Conservation (phyloP, 2,329 filamentous ascomycete genomes). For the Rhytidhysteron rufulum region DNA sequence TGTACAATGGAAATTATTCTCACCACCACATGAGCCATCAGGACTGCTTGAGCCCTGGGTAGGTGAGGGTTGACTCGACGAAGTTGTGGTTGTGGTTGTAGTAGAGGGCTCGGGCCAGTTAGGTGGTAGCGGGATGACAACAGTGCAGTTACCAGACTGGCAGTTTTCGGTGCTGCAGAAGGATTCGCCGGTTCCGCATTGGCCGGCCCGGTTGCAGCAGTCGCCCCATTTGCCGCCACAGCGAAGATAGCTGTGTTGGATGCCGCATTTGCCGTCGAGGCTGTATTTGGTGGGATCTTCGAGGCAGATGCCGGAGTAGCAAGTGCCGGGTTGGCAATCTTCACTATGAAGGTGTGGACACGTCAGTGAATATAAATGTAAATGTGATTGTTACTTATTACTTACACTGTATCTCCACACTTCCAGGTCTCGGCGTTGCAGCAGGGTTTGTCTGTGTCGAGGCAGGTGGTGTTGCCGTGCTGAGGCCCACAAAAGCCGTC, state of each 20-base stretch:
- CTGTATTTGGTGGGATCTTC: neutral
- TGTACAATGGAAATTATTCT: too few species aligned
- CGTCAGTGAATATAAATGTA: neutral
- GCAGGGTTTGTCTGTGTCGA: constrained; percentile 18
- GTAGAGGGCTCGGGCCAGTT: neutral
- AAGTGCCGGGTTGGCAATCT: neutral
- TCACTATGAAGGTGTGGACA: too few species aligned
- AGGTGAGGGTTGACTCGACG: too few species aligned
- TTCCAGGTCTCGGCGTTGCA: too few species aligned
- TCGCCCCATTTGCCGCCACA: neutral
- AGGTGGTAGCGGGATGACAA: neutral
- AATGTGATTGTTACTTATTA: neutral
- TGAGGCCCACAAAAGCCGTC: constrained; percentile 30
- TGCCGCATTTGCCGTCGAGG: neutral
- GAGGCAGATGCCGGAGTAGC: neutral
- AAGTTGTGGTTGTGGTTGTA: too few species aligned
- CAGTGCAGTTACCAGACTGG: neutral
- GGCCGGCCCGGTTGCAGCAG: neutral
- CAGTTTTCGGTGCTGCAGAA: neutral
- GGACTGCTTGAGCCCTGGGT: too few species aligned
- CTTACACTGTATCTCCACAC: neutral
- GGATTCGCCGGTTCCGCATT: neutral
- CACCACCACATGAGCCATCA: too few species aligned
- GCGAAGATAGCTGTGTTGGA: too few species aligned
- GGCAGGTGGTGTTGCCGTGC: constrained; percentile 30